Base-by-base conservation (phyloP, 345 rosid genomes). In the Rubroshorea leprosula region DNA sequence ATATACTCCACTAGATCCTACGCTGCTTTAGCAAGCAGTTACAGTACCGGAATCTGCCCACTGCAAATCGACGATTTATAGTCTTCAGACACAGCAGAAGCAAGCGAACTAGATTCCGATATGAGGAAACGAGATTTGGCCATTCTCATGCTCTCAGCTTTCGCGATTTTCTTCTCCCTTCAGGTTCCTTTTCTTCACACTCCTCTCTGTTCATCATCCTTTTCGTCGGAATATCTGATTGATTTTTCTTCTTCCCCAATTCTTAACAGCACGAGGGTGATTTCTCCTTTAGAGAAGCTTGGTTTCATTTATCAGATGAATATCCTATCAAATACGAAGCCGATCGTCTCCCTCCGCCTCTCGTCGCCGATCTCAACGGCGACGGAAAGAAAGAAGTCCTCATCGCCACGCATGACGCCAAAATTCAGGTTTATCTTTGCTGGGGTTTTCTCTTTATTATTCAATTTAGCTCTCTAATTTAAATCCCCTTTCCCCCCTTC, bases 41-140 rank as follows among this genome's bases (percentile, higher is more conserved):
- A n/a, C n/a, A n/a, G n/a, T n/a, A n/a, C n/a, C n/a, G n/a, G n/a
- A n/a, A n/a, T n/a, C n/a, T n/a, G n/a, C n/a, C n/a, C 41, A 13
- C 41, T 35, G 41, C 41, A 35, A 35, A 35, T 35, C 41, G 12
- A 35, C 41, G 41, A 35, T 35, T 35, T 13, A 35, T n/a, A n/a
- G 41, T 35, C 41, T 10, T 35, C 41, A n/a, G 41, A 35, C 41
- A 35, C 41, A 35, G 41, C 41, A 35, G 41, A 6, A 35, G 41
- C 41, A 35, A 35, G 41, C 12, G 12, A 35, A 35, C 41, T 10
- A 35, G 41, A n/a, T n/a, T n/a, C n/a, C n/a, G n/a, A n/a, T n/a
- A 35, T 94, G 99, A 90, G 97, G 89, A 94, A 87, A 75, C 90
- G 97, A 9, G 99, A 94, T 76, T 73, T 90, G 62, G 92, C 96